Evolutionary conservation across 805 yeast species (phyloP).

Genomic region (Candida chilensis): DNA sequence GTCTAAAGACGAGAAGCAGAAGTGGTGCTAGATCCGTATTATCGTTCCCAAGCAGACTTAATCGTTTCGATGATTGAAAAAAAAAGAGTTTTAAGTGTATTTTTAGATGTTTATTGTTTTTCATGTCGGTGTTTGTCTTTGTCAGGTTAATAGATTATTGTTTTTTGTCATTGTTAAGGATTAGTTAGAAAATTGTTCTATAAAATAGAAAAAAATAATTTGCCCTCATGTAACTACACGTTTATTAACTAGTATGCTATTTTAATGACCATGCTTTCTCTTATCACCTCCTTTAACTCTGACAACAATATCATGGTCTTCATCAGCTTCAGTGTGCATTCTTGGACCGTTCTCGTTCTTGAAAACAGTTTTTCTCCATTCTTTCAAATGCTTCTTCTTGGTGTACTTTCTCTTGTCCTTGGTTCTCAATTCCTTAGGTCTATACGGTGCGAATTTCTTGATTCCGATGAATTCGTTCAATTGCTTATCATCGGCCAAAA

Average conservation of each 20-base stretch:
- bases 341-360: slow-evolving; percentile 44
- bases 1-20: slow-evolving; percentile 7
- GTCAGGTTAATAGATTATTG: too few species aligned
- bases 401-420: slow-evolving; percentile 81
- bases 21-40: slow-evolving; percentile 14
- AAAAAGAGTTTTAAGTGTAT: too few species aligned
- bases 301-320: slow-evolving; percentile 26
- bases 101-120: too few species aligned
- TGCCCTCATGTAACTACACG: too few species aligned
- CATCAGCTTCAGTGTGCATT: slow-evolving; percentile 19
- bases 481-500: slow-evolving; percentile 81
- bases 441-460: slow-evolving; percentile 89
- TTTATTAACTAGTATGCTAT: too few species aligned
- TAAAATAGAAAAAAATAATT: too few species aligned
- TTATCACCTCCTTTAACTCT: not conserved
- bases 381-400: slow-evolving; percentile 72
- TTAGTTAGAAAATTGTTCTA: too few species aligned
- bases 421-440: slow-evolving; percentile 59
- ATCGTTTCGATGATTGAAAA: not conserved
- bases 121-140: too few species aligned
- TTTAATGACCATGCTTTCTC: not conserved
- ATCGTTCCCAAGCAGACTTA: slow-evolving; percentile 12
- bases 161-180: not conserved
- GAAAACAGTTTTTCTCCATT: slow-evolving; percentile 86
- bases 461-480: slow-evolving; percentile 80